Evolutionary conservation across 768 basidiomycete species (phyloP).

Genomic region (Coprinopsis strossmayeri): DNA sequence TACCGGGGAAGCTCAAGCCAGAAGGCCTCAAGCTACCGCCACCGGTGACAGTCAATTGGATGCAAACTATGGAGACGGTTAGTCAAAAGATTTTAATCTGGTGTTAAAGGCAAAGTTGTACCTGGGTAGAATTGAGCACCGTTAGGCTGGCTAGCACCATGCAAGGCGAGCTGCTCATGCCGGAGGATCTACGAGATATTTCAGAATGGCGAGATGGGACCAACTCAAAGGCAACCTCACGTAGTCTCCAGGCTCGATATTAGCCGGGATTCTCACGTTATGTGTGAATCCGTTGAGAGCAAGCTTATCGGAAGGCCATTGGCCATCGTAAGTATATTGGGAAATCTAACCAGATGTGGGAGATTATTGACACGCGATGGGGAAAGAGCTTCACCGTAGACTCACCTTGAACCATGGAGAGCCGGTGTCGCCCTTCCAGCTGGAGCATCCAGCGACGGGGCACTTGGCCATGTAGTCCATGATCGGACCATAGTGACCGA

Average conservation of each 20-base stretch:
- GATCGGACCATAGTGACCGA: conserved; percentile 33
- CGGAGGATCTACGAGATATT: conserved; percentile 24
- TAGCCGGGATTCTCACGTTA: conserved; percentile 30
- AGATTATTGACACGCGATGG: conserved; percentile 7
- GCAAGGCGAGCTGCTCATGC: conserved; percentile 33
- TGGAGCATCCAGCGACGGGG: conserved; percentile 26
- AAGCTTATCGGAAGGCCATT: conserved; percentile 31
- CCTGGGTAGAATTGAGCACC: conserved; percentile 34
- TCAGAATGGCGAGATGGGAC: neutral
- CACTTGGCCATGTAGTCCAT: conserved; percentile 35
- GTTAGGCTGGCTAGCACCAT: conserved; percentile 23
- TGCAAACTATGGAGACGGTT: no score
- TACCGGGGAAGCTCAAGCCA: conserved; percentile 30
- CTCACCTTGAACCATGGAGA: conserved; percentile 33
- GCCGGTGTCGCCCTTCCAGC: conserved; percentile 28
- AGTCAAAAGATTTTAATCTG: neutral
- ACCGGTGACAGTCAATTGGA: conserved; percentile 31
- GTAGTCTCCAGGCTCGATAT: conserved; percentile 30
- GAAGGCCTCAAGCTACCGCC: conserved; percentile 29
- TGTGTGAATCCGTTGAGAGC: conserved; percentile 28
- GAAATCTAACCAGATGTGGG: conserved; percentile 27
- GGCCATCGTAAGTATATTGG: conserved; percentile 28
- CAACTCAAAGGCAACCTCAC: conserved; percentile 15
- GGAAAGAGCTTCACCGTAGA: no score
- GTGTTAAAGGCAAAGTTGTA: neutral